phyloP scores from a whole-genome alignment of 1,284 basidiomycete genomes.

The Puccinia coronata region DNA sequence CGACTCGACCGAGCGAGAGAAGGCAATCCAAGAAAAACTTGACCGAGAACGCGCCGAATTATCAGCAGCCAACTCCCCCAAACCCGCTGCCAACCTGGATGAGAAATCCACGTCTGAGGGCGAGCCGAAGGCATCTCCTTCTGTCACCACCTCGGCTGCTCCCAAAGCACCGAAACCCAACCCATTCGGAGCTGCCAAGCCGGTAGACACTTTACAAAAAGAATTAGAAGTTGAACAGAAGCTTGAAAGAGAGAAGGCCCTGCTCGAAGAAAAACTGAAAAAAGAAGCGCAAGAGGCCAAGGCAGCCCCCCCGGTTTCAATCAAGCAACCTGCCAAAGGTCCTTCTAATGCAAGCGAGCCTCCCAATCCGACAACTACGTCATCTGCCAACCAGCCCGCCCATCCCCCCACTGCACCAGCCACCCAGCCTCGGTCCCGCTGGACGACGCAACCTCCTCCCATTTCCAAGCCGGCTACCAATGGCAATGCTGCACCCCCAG shows the following conservation, averaged over 20 bases:
- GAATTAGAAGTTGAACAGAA: constrained; percentile 46
- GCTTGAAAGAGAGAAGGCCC: constrained; percentile 31
- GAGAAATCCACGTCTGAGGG: neutral
- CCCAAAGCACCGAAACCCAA: constrained; percentile 33
- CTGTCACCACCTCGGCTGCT: neutral
- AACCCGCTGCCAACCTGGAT: neutral
- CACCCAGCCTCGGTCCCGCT: constrained; percentile 21
- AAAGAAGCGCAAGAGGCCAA: constrained; percentile 33
- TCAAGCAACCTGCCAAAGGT: neutral
- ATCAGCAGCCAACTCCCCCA: constrained; percentile 8
- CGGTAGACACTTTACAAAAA: constrained; percentile 41
- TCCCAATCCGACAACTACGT: neutral
- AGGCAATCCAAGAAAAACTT: constrained; percentile 39
- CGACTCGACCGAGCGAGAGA: constrained; percentile 39
- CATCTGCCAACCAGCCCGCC: constrained; percentile 1
- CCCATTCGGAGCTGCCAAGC: constrained; percentile 45
- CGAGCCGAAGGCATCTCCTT: neutral
- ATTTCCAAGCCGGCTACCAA: constrained; percentile 21
- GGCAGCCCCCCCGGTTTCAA: neutral
- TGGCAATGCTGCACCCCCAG: constrained; percentile 18
- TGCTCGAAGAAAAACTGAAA: constrained; percentile 36
- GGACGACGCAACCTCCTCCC: constrained; percentile 16
- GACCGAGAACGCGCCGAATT: constrained; percentile 32
- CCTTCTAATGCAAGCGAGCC: neutral
- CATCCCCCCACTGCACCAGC: neutral